Evolutionary conservation across 2,329 filamentous ascomycete genomes (phyloP).

Genomic region (Trichoderma oligosporum): DNA sequence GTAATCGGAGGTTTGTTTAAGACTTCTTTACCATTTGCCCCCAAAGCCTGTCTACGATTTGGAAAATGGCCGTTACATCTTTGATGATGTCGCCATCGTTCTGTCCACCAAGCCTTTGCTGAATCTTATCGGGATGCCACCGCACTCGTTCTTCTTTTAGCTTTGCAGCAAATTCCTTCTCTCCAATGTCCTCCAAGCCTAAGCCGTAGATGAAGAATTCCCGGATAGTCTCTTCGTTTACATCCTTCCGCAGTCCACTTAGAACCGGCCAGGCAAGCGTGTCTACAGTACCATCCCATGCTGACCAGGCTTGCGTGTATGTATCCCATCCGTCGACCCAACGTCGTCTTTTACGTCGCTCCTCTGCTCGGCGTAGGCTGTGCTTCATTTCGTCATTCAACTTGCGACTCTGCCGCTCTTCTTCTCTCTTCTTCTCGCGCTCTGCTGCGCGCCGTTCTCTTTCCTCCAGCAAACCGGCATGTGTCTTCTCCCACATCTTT

Average conservation of each 20-base stretch:
- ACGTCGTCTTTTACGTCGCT: slow-evolving; percentile 51
- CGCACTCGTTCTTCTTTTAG: slow-evolving; percentile 83
- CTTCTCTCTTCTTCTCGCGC: slow-evolving; percentile 48
- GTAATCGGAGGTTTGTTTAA: too few relatives aligned
- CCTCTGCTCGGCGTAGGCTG: slow-evolving; percentile 63
- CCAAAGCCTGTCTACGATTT: slow-evolving; percentile 82
- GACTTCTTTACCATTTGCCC: slow-evolving; percentile 7
- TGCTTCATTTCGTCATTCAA: slow-evolving; percentile 65
- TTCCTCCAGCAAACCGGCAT: slow-evolving; percentile 78
- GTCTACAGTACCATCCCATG: slow-evolving; percentile 44
- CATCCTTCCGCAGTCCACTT: slow-evolving; percentile 51
- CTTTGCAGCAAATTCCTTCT: slow-evolving; percentile 43
- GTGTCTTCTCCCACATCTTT: slow-evolving; percentile 94
- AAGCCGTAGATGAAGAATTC: slow-evolving; percentile 61
- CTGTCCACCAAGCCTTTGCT: slow-evolving; percentile 74
- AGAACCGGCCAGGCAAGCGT: slow-evolving; percentile 69
- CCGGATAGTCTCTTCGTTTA: slow-evolving; percentile 59
- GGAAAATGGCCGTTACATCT: slow-evolving; percentile 84
- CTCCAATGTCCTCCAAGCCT: slow-evolving; percentile 41
- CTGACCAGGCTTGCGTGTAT: slow-evolving; percentile 62
- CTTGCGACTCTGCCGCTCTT: slow-evolving; percentile 45
- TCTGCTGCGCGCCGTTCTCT: slow-evolving; percentile 58
- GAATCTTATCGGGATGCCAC: slow-evolving; percentile 98
- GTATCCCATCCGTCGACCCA: slow-evolving; percentile 60
- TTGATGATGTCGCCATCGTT: slow-evolving; percentile 71